phyloP scores from a whole-genome alignment of 2,329 filamentous ascomycete species.

The Dothistroma septosporum region DNA sequence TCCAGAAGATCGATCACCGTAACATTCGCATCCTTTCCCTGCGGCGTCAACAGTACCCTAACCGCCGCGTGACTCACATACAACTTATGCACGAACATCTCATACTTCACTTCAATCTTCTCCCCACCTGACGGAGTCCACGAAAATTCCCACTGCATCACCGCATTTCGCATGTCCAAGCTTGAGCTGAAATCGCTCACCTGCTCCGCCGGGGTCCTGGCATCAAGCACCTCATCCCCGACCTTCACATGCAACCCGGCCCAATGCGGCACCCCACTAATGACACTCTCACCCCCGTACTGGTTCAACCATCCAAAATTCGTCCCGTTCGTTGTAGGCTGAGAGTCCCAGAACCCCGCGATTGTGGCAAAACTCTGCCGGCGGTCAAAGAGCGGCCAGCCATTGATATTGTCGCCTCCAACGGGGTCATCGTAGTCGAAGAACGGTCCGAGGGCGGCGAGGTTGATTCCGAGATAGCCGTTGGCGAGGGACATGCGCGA shows the following conservation, averaged over 20 bases:
- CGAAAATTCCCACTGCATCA: conserved; percentile 61
- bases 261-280: conserved; percentile 68
- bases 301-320: conserved; percentile 67
- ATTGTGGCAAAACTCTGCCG: conserved; percentile 65
- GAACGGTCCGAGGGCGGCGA: conserved; percentile 60
- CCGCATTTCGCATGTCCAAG: conserved; percentile 59
- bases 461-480: conserved; percentile 61
- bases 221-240: conserved; percentile 54
- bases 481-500: conserved; percentile 59
- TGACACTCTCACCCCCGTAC: conserved; percentile 66
- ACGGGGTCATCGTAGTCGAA: conserved; percentile 56
- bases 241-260: conserved; percentile 57
- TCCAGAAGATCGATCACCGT: conserved; percentile 65
- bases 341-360: conserved; percentile 61
- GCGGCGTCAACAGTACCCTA: conserved; percentile 56
- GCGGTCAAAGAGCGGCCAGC: conserved; percentile 63
- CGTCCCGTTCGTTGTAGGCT: conserved; percentile 55
- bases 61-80: conserved; percentile 59
- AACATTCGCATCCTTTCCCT: conserved; percentile 47
- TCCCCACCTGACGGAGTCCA: conserved; percentile 56
- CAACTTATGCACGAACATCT: conserved; percentile 63
- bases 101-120: conserved; percentile 58
- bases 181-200: conserved; percentile 59
- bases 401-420: conserved; percentile 52
- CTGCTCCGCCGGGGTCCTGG: conserved; percentile 55